These are phyloP conservation scores for Pythium sp. DNA, from an alignment of 352 stramenopile species.

Conservation along the genomic window DNA sequence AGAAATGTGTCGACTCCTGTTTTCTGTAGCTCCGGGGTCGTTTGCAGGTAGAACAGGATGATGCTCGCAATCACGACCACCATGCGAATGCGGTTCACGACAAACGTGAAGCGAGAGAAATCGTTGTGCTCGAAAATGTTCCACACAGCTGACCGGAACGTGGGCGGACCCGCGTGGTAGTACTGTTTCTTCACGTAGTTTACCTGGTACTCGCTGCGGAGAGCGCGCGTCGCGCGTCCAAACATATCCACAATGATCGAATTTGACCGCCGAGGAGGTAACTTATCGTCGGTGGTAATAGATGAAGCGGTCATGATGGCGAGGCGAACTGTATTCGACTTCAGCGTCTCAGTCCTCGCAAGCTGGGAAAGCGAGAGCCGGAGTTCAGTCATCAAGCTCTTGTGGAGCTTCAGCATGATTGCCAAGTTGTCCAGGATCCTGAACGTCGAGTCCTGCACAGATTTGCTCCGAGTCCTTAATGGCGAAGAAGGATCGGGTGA, in stretches of 20 bases:
- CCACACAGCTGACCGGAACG: slow-evolving; percentile 37
- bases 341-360: not conserved
- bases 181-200: slow-evolving; percentile 24
- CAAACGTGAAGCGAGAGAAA: slow-evolving; percentile 17
- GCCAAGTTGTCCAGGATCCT: slow-evolving; percentile 22
- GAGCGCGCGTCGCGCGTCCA: slow-evolving; percentile 23
- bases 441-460: not conserved
- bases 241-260: slow-evolving; percentile 17
- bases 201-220: slow-evolving; percentile 19
- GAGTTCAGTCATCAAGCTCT: slow-evolving; percentile 1
- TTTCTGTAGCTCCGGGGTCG: slow-evolving; percentile 45
- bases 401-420: slow-evolving; percentile 33
- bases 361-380: slow-evolving; percentile 10
- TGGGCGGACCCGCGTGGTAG: slow-evolving; percentile 22
- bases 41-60: slow-evolving; percentile 53
- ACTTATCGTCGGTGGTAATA: not conserved
- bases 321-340: not conserved
- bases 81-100: slow-evolving; percentile 34
- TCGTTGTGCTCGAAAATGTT: slow-evolving; percentile 47
- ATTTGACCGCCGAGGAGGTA: slow-evolving; percentile 5
- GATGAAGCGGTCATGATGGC: too few species aligned
- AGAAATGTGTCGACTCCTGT: slow-evolving; percentile 36
- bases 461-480: not conserved
- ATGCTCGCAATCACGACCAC: slow-evolving; percentile 40
- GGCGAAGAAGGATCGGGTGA: not conserved